phyloP scores from a whole-genome alignment of 768 basidiomycete genomes.

The Lactarius sp. region DNA sequence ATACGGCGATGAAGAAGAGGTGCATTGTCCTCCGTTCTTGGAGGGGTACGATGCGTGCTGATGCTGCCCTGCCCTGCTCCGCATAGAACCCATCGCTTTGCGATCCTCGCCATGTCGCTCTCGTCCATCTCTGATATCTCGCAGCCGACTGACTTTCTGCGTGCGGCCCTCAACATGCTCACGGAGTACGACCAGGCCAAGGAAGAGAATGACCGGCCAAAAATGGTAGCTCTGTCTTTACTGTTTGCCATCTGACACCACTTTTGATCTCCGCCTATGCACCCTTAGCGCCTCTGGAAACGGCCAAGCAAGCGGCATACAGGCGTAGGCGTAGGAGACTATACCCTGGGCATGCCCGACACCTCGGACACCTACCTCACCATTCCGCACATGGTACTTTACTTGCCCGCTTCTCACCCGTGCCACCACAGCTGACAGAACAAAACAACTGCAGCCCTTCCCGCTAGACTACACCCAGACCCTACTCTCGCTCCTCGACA shows the following conservation, averaged over 20 bases:
- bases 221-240: slow-evolving; percentile 48
- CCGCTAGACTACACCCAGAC: slow-evolving; percentile 86
- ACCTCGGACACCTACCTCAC: slow-evolving; percentile 67
- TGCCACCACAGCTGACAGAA: neutral
- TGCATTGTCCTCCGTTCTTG: slow-evolving; percentile 32
- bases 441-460: slow-evolving; percentile 57
- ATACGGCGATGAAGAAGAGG: slow-evolving; percentile 75
- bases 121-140: slow-evolving; percentile 77
- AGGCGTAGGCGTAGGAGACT: slow-evolving; percentile 55
- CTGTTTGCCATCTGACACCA: neutral
- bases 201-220: slow-evolving; percentile 67
- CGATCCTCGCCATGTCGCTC: slow-evolving; percentile 82
- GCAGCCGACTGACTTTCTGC: slow-evolving; percentile 74
- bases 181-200: slow-evolving; percentile 76
- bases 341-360: slow-evolving; percentile 55
- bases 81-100: slow-evolving; percentile 72
- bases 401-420: slow-evolving; percentile 1
- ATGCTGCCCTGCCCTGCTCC: neutral
- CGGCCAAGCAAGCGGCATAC: slow-evolving; percentile 51
- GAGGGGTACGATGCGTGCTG: neutral
- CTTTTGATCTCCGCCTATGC: slow-evolving; percentile 10
- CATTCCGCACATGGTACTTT: slow-evolving; percentile 66
- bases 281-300: slow-evolving; percentile 46
- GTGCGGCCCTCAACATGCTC: slow-evolving; percentile 64
- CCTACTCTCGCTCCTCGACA: slow-evolving; percentile 81